A percentile compares a stretch with the other conserved stretches of the same genome.
phyloP scores from a whole-genome alignment of 768 basidiomycete genomes.

The Sistotremastrum niveocremeum region DNA sequence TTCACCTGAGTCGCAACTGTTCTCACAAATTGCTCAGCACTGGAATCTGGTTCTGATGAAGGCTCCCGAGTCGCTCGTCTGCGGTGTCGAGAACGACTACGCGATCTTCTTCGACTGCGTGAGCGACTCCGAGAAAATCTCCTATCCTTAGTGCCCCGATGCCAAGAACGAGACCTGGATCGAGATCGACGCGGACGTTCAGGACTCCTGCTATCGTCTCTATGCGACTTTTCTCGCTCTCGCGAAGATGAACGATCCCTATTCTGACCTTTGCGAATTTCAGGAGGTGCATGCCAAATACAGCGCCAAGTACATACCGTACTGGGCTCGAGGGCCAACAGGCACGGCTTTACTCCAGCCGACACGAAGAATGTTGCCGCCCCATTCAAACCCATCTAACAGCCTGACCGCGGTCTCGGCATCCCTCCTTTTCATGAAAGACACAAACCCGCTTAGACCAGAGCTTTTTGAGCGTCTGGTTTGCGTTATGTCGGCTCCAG shows the following conservation, averaged over 20 bases:
- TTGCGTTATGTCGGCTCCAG: slow-evolving; percentile 64
- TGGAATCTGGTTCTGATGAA: slow-evolving; percentile 29
- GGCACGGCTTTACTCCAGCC: slow-evolving; percentile 98
- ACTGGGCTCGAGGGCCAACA: slow-evolving; percentile 60
- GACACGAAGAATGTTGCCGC: slow-evolving; percentile 72
- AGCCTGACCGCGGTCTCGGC: slow-evolving; percentile 83
- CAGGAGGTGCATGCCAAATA: background rate
- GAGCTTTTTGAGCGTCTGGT: slow-evolving; percentile 56
- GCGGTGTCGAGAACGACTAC: slow-evolving; percentile 30
- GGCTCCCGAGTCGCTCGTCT: slow-evolving; percentile 4
- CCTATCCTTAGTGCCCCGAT: slow-evolving; percentile 10
- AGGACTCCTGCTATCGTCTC: background rate
- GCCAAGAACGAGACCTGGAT: slow-evolving; percentile 22
- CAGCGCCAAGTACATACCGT: slow-evolving; percentile 37
- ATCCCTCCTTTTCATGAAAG: slow-evolving; percentile 87
- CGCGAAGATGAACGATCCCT: too few relatives aligned
- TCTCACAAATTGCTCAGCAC: slow-evolving; percentile 75
- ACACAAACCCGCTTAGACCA: slow-evolving; percentile 90
- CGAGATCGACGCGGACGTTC: slow-evolving; percentile 14
- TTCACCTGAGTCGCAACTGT: slow-evolving; percentile 79
- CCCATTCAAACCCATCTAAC: slow-evolving; percentile 92
- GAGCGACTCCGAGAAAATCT: slow-evolving; percentile 28
- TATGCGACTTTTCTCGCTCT: too few relatives aligned
- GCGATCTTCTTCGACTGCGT: slow-evolving; percentile 34
- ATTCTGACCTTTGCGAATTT: background rate